These are phyloP conservation scores for Passalora sequoiae DNA, from an alignment of 2,329 filamentous ascomycete species.

Conservation along the genomic window DNA sequence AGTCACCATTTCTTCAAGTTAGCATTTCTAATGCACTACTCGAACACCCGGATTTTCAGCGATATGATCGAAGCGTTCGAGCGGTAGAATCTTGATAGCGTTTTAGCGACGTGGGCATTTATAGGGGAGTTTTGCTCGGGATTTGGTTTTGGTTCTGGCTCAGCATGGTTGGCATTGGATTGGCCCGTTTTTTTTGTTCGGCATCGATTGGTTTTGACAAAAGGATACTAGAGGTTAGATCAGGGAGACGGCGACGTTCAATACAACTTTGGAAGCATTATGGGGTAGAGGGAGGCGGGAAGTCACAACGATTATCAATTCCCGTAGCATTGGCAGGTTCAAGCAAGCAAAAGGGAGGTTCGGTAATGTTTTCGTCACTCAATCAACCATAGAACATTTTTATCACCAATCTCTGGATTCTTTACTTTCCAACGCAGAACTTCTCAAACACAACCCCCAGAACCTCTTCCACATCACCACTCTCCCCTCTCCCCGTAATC, in stretches of 20 bases:
- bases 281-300: not conserved
- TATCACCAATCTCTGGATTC: not conserved
- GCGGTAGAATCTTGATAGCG: not conserved
- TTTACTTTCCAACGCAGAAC: conserved; percentile 46
- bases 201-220: too few species aligned
- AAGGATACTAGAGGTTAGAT: too few species aligned
- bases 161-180: too few species aligned
- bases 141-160: too few species aligned
- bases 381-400: too few species aligned
- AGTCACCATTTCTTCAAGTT: too few species aligned
- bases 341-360: conserved; percentile 5
- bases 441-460: conserved; percentile 97
- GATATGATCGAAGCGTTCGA: conserved; percentile 4
- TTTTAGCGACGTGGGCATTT: conserved; percentile 8
- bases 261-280: too few species aligned
- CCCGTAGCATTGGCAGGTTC: too few species aligned
- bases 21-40: conserved; percentile 3
- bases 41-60: not conserved
- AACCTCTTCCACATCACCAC: conserved; percentile 89
- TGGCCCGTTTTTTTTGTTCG: too few species aligned
- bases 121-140: too few species aligned
- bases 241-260: too few species aligned
- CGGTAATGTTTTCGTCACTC: too few species aligned
- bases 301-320: not conserved
- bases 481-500: conserved; percentile 81